phyloP scores from a whole-genome alignment of 2,329 filamentous ascomycete species.

The Xylariaceae sp. region DNA sequence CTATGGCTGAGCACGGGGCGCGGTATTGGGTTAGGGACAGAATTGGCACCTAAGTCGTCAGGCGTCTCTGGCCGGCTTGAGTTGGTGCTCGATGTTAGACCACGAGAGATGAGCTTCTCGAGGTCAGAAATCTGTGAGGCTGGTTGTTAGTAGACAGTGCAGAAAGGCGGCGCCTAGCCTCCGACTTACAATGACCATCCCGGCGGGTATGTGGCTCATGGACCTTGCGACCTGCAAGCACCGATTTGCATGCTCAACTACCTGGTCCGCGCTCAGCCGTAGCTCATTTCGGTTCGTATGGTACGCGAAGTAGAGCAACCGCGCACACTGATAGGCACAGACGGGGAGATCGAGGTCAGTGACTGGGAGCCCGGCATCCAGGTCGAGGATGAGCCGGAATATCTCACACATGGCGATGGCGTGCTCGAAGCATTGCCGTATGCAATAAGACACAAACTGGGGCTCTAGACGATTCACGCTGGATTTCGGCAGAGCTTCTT shows the following conservation, averaged over 20 bases:
- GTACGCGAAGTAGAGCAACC: slow-evolving; percentile 47
- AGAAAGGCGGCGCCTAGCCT: not conserved
- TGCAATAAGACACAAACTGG: slow-evolving; percentile 45
- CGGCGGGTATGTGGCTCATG: slow-evolving; percentile 47
- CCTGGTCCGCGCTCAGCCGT: slow-evolving; percentile 39
- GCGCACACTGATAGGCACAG: slow-evolving; percentile 51
- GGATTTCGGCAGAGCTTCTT: slow-evolving; percentile 43
- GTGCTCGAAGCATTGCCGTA: slow-evolving; percentile 48
- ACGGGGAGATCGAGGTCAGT: slow-evolving; percentile 51
- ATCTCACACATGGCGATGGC: slow-evolving; percentile 51
- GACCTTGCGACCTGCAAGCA: slow-evolving; percentile 47
- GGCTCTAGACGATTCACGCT: slow-evolving; percentile 42
- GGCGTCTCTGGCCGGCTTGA: slow-evolving; percentile 30
- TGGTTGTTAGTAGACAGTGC: slow-evolving; percentile 18
- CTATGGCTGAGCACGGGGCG: slow-evolving; percentile 22
- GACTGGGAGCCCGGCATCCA: slow-evolving; percentile 46
- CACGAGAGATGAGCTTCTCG: slow-evolving; percentile 45
- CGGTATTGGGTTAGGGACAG: slow-evolving; percentile 23
- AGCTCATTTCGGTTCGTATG: slow-evolving; percentile 41
- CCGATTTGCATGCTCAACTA: slow-evolving; percentile 44
- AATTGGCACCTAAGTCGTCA: slow-evolving; percentile 15
- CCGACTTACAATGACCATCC: slow-evolving; percentile 41
- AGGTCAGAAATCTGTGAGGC: slow-evolving; percentile 37
- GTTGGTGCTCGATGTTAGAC: slow-evolving; percentile 32
- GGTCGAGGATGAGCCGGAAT: slow-evolving; percentile 45